These are phyloP conservation scores for Yamadazyma aaseri DNA, from an alignment of 1,139 yeast species.

Conservation along the genomic window DNA sequence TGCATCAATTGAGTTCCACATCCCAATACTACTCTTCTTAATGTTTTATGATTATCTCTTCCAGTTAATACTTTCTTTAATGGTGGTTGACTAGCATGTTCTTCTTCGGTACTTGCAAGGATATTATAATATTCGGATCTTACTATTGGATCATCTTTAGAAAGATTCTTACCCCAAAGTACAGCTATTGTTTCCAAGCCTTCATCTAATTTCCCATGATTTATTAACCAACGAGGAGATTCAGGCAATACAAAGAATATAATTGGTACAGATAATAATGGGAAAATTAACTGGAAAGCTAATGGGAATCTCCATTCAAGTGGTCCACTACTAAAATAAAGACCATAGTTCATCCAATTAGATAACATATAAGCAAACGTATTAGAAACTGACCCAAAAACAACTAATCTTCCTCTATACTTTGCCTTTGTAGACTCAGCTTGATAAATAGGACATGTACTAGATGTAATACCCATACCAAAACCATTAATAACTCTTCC, in stretches of 20 bases:
- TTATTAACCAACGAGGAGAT: constrained; percentile 44
- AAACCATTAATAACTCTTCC: constrained; percentile 41
- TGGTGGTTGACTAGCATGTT: constrained; percentile 11
- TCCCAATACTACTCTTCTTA: constrained; percentile 36
- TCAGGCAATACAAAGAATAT: constrained; percentile 36
- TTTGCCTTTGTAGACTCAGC: constrained; percentile 32
- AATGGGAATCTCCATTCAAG: constrained; percentile 28
- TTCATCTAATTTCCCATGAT: constrained; percentile 15
- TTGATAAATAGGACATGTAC: constrained; percentile 30
- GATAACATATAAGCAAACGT: constrained; percentile 24
- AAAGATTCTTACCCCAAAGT: constrained; percentile 14
- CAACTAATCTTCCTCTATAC: constrained; percentile 32
- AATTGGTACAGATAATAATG: constrained; percentile 18
- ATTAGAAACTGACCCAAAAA: constrained; percentile 30
- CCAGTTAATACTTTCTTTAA: constrained; percentile 13
- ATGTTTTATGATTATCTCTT: constrained; percentile 14
- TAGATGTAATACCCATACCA: constrained; percentile 30
- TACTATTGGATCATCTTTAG: constrained; percentile 11
- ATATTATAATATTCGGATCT: constrained; percentile 16
- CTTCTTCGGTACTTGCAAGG: constrained; percentile 16
- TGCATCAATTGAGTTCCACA: constrained; percentile 39
- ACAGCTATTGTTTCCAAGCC: constrained; percentile 14
- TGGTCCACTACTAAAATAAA: constrained; percentile 19
- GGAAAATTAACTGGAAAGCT: constrained; percentile 31
- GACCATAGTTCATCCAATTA: constrained; percentile 24